A percentile compares a stretch with the other conserved stretches of the same genome.
phyloP scores from a whole-genome alignment of 352 stramenopile genomes.

The Lagenidium giganteum region DNA sequence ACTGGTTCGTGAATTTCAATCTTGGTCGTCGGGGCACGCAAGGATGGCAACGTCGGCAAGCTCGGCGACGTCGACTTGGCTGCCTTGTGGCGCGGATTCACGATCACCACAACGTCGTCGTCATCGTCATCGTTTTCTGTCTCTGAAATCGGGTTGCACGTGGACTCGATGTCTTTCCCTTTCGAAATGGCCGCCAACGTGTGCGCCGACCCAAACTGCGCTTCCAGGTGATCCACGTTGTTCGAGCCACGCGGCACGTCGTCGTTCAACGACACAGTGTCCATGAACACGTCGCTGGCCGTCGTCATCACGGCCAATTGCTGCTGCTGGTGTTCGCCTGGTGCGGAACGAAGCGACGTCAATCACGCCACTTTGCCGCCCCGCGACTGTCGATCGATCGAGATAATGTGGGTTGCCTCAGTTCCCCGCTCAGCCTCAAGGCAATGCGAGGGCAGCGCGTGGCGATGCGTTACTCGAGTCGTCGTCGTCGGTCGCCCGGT shows the following conservation, averaged over 20 bases:
- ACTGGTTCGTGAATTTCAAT: conserved; percentile 18
- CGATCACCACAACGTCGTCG: conserved; percentile 31
- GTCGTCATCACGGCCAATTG: conserved; percentile 29
- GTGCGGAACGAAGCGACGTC: too few relatives aligned
- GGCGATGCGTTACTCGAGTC: too few relatives aligned
- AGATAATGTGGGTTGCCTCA: too few relatives aligned
- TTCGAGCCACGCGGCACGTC: conserved; percentile 23
- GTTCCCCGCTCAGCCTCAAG: too few relatives aligned
- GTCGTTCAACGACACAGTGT: conserved; percentile 76
- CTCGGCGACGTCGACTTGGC: conserved; percentile 22
- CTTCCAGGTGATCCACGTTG: conserved; percentile 43
- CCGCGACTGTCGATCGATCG: background rate
- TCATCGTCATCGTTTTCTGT: conserved; percentile 17
- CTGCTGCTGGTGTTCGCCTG: too few relatives aligned
- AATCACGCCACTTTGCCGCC: background rate
- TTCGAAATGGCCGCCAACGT: too few relatives aligned
- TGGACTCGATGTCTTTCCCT: too few relatives aligned
- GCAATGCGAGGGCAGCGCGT: too few relatives aligned
- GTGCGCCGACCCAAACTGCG: too few relatives aligned
- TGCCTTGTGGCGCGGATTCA: conserved; percentile 13
- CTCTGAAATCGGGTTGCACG: conserved; percentile 21
- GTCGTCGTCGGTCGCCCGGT: too few relatives aligned
- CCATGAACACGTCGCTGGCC: conserved; percentile 41
- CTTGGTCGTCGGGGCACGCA: conserved; percentile 33
- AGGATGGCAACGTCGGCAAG: conserved; percentile 31